These are phyloP conservation scores for Dentiscutata heterogama DNA, from an alignment of 371 early-diverging fungal species.

Conservation along the genomic window DNA sequence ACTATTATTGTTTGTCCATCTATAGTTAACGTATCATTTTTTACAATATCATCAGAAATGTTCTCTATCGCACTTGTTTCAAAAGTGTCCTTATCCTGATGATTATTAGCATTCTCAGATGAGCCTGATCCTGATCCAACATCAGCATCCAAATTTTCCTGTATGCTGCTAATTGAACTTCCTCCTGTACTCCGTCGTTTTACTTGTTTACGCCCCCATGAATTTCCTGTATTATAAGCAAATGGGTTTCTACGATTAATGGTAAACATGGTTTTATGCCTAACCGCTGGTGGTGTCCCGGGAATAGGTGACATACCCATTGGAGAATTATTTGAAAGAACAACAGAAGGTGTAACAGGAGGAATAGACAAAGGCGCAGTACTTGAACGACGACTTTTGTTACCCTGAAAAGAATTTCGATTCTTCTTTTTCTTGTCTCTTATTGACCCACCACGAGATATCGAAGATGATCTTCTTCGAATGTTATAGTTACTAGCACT, in stretches of 20 bases:
- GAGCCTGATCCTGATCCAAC: conserved; percentile 11
- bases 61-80: conserved; percentile 38
- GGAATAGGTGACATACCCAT: conserved; percentile 29
- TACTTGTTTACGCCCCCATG: conserved; percentile 41
- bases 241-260: conserved; percentile 38
- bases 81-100: conserved; percentile 24
- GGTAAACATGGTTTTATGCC: conserved; percentile 37
- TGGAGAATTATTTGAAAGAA: conserved; percentile 42
- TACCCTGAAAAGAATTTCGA: conserved; percentile 36
- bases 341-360: conserved; percentile 45
- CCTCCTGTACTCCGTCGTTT: conserved; percentile 38
- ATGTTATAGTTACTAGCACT: neutral
- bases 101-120: conserved; percentile 3
- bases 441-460: conserved; percentile 21
- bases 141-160: conserved; percentile 38
- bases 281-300: conserved; percentile 38
- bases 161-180: conserved; percentile 18
- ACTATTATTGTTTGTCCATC: conserved; percentile 12
- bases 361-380: conserved; percentile 37
- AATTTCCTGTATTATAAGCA: conserved; percentile 17
- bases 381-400: conserved; percentile 16
- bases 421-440: conserved; percentile 42
- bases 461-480: conserved; percentile 1
- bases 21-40: conserved; percentile 7
- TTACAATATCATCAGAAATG: neutral